These are phyloP conservation scores for Quercus dentata DNA, from an alignment of 306 rosid genomes.

Conservation along the genomic window DNA sequence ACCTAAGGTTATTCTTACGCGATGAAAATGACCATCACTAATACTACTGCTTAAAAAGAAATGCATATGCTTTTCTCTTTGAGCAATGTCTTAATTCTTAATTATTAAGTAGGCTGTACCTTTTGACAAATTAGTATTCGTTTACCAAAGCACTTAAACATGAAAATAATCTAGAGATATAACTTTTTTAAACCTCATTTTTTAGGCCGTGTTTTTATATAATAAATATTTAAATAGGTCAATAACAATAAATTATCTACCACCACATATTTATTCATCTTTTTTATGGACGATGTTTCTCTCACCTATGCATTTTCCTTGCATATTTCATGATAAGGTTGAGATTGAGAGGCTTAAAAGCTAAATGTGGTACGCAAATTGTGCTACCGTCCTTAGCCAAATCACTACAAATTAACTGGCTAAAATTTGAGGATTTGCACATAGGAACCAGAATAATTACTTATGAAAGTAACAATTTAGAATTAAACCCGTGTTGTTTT, in stretches of 20 bases:
- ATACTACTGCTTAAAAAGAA: neutral
- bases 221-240: too few species aligned
- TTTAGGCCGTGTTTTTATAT: too few species aligned
- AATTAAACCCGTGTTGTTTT: too few species aligned
- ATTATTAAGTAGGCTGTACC: neutral
- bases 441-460: too few species aligned
- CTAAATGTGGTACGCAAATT: neutral
- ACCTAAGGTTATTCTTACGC: neutral
- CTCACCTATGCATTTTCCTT: neutral
- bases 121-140: too few species aligned
- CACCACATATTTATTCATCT: neutral
- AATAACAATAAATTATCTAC: too few species aligned
- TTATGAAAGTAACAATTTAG: too few species aligned
- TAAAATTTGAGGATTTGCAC: too few species aligned
- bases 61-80: neutral
- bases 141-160: too few species aligned
- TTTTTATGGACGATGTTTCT: neutral
- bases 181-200: too few species aligned
- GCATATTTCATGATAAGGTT: neutral
- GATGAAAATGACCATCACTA: neutral
- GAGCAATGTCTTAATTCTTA: neutral
- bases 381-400: neutral
- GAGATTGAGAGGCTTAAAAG: neutral
- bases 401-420: neutral
- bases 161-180: too few species aligned